phyloP scores from a whole-genome alignment of 2,329 filamentous ascomycete genomes.

The Trichoderma polysporum region DNA sequence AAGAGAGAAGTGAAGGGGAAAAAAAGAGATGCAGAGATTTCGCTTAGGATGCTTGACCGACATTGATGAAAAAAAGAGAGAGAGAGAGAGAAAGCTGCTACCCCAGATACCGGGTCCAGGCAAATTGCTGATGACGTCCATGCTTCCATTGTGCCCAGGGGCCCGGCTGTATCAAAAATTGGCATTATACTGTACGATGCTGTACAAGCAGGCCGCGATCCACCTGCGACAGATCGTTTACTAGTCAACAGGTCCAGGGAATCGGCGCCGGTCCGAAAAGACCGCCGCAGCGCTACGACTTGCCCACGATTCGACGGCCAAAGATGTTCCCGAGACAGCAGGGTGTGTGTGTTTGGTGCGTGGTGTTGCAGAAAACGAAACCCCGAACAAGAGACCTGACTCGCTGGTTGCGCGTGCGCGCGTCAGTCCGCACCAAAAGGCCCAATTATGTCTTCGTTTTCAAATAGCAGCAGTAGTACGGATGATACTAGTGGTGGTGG shows the following conservation, averaged over 20 bases:
- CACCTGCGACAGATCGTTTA: slow-evolving; percentile 8
- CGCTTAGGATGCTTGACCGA: not conserved
- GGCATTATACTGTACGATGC: not conserved
- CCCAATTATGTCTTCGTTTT: not conserved
- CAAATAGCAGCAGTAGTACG: not conserved
- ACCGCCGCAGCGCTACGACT: slow-evolving; percentile 1
- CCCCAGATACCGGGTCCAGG: slow-evolving; percentile 11
- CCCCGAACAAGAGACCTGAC: not conserved
- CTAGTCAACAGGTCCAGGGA: not conserved
- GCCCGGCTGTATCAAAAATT: not conserved
- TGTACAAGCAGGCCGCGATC: not conserved
- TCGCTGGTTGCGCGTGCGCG: slow-evolving; percentile 10
- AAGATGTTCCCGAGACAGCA: not conserved
- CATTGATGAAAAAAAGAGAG: not conserved
- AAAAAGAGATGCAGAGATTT: not conserved
- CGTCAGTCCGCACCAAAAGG: not conserved
- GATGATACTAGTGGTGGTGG: not conserved
- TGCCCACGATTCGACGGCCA: slow-evolving; percentile 7
- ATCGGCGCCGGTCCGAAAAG: slow-evolving; percentile 9
- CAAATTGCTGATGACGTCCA: slow-evolving; percentile 19
- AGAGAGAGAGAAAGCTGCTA: not conserved
- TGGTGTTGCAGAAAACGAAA: slow-evolving; percentile 5
- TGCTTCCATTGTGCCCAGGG: not conserved
- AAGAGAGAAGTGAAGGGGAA: not conserved
- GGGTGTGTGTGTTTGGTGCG: not conserved